Base-by-base conservation (phyloP, 371 early-diverging fungal genomes). In the Batrachochytrium dendrobatidis region DNA sequence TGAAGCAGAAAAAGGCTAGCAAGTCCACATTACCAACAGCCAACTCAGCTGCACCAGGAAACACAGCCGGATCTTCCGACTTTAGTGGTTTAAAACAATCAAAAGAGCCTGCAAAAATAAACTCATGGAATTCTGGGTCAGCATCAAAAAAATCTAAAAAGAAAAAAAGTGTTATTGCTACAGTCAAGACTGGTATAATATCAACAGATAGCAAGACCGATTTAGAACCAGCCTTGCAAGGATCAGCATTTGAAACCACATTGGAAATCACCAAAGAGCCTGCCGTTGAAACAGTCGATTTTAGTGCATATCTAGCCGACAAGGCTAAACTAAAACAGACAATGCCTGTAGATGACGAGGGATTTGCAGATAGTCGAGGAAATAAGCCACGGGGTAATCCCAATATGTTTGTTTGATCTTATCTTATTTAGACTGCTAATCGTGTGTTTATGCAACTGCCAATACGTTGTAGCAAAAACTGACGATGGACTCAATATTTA, bases 321-420 rank as follows among this genome's bases (percentile, higher is more conserved):
- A 22, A 10, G 34, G 43, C 15, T 20, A 31, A 34, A 32, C 12
- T 15, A 15, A 44, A 15, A n/a, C n/a, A 20, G 39, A 12, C 39
- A n/a, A 44, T 24, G 6, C 34, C 34, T n/a, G 50, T 50, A 15
- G 35, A 61, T 10, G 46, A 33, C 26, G 62, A 61, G 22, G 61
- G 56, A 3, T 61, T 61, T 58, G 61, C 56, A 15, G 58, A 61
- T 51, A 44, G 45, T 22, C 43, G 61, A 31, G 61, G 61, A n/a
- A 5, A 20, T 8, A 34, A 56, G 49, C 46, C 58, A 20, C 34
- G 61, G n/a, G 53, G 61, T 56, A 59, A 7, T 17, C 4, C 49
- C n/a, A 34, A 7, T 3, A 17, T 34, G 17, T 56, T 8, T 20
- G 12, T 22, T 7, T 7, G 12, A 10, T 49, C 17, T 7, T 20